Conservation (phyloP, 352 stramenopile genomes). For the Phytophthora megakarya region DNA sequence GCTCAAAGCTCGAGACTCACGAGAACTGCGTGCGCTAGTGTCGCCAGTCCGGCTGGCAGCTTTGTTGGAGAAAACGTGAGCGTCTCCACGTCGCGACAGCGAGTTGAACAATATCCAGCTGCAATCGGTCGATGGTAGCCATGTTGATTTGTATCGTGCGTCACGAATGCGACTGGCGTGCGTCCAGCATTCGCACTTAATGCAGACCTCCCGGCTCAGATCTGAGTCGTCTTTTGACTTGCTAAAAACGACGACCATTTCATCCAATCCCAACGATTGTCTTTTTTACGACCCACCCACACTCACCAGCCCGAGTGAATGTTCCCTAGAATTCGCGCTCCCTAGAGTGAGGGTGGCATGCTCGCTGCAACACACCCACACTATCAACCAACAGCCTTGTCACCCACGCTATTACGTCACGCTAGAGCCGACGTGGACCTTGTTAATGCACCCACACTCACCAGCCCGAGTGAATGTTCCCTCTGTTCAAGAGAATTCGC, state of each 20-base stretch:
- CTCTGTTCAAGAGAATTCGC: slow-evolving; percentile 1
- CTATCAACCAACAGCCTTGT: slow-evolving; percentile 18
- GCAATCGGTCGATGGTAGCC: slow-evolving; percentile 7
- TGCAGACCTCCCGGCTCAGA: neutral
- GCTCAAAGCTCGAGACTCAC: slow-evolving; percentile 10
- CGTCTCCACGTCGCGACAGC: slow-evolving; percentile 1
- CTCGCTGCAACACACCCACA: slow-evolving; percentile 17
- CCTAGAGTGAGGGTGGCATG: slow-evolving; percentile 7
- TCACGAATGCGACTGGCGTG: slow-evolving; percentile 1
- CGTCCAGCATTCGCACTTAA: neutral
- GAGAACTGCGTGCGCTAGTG: slow-evolving; percentile 17
- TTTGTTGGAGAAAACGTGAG: slow-evolving; percentile 1
- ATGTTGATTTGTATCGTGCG: slow-evolving; percentile 1
- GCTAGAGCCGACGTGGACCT: slow-evolving; percentile 1
- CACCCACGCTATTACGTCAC: slow-evolving; percentile 23
- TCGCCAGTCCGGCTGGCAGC: slow-evolving; percentile 1
- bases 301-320: slow-evolving; percentile 10
- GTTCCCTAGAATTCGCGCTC: neutral
- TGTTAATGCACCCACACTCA: slow-evolving; percentile 22
- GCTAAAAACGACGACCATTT: neutral
- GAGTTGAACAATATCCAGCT: slow-evolving; percentile 14
- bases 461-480: neutral
- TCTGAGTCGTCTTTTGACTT: neutral
- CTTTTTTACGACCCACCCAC: neutral
- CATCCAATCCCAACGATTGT: neutral